Percentiles rank a stretch among this genome's conserved stretches.
These are phyloP conservation scores for Phytophthora sp. DNA, from an alignment of 352 stramenopile species.

Conservation along the genomic window DNA sequence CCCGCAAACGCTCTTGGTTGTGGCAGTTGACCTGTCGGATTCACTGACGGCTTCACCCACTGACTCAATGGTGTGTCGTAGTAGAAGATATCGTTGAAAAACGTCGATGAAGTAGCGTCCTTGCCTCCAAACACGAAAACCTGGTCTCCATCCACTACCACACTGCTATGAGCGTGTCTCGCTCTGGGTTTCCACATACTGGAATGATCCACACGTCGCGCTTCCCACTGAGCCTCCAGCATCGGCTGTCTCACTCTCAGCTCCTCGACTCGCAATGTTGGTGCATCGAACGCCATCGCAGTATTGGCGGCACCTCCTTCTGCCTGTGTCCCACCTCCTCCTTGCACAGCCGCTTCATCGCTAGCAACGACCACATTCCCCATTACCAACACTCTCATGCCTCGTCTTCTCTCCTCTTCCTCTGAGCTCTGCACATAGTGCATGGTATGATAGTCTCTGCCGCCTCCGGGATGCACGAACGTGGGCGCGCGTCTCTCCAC, in stretches of 20 bases:
- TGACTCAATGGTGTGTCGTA: constrained; percentile 67
- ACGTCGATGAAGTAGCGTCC: constrained; percentile 48
- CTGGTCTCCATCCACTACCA: constrained; percentile 61
- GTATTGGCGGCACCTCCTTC: constrained; percentile 14
- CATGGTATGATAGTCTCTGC: constrained; percentile 75
- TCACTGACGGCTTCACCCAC: constrained; percentile 47
- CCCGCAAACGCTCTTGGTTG: constrained; percentile 56
- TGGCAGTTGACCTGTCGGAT: constrained; percentile 41
- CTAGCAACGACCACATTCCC: constrained; percentile 64
- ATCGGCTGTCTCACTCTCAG: constrained; percentile 56
- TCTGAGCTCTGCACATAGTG: constrained; percentile 60
- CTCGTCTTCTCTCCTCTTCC: constrained; percentile 41
- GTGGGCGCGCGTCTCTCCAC: constrained; percentile 15
- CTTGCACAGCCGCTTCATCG: constrained; percentile 20
- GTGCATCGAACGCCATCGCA: constrained; percentile 48
- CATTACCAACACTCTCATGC: constrained; percentile 66
- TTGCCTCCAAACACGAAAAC: constrained; percentile 80
- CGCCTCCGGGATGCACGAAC: constrained; percentile 29
- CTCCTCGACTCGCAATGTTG: constrained; percentile 67
- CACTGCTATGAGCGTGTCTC: constrained; percentile 67
- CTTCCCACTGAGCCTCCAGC: constrained; percentile 61
- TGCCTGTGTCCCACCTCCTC: constrained; percentile 21
- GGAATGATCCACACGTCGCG: constrained; percentile 33
- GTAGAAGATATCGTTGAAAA: constrained; percentile 82
- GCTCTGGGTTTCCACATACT: constrained; percentile 69